phyloP scores from a whole-genome alignment of 148 eudicot genomes.

The Cornus controversa region DNA sequence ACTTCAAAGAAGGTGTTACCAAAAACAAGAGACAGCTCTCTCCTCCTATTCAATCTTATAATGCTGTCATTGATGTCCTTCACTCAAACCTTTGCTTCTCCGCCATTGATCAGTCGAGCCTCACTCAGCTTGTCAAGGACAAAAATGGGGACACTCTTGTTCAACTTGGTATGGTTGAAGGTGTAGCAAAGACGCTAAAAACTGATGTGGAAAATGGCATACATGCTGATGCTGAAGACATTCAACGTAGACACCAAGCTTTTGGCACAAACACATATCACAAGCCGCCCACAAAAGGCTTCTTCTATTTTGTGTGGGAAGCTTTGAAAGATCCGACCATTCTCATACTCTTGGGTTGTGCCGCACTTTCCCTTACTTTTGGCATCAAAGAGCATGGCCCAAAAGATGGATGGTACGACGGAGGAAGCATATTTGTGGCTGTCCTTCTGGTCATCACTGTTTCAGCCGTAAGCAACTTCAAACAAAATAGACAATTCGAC shows the following conservation, averaged over 20 bases:
- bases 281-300: constrained; percentile 2
- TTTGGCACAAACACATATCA: constrained; percentile 11
- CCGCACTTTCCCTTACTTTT: not conserved
- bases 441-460: constrained; percentile 10
- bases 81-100: not conserved
- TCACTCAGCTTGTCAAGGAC: constrained; percentile 5
- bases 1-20: not conserved
- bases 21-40: constrained; percentile 6
- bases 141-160: not conserved
- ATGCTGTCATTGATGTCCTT: constrained; percentile 4
- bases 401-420: constrained; percentile 13
- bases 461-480: constrained; percentile 10
- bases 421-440: constrained; percentile 24
- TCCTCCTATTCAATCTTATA: not conserved
- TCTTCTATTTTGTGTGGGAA: constrained; percentile 18
- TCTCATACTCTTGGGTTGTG: constrained; percentile 1
- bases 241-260: not conserved
- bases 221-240: not conserved
- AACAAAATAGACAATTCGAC: constrained; percentile 11
- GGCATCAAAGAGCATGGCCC: constrained; percentile 6
- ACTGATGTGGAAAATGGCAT: constrained; percentile 15
- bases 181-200: constrained; percentile 8
- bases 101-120: constrained; percentile 8
- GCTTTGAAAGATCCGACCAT: constrained; percentile 17
- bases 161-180: not conserved